Conservation (phyloP, 2,329 filamentous ascomycete genomes). For the Hymenoscyphus infarciens region DNA sequence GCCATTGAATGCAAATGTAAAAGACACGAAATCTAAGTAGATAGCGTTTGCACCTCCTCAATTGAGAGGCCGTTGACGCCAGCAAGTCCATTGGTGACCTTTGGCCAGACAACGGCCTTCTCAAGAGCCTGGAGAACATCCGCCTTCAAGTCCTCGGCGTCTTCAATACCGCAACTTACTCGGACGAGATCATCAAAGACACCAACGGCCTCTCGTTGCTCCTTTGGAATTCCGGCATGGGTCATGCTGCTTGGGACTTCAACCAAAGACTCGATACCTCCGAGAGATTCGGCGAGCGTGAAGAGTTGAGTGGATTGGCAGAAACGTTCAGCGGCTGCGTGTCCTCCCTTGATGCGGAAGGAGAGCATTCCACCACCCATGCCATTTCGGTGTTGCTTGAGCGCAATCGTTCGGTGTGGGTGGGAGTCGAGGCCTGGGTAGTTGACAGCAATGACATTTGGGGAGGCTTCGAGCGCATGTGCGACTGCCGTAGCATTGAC, state of each 20-base stretch:
- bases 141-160: slow-evolving; percentile 74
- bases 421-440: slow-evolving; percentile 91
- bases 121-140: slow-evolving; percentile 84
- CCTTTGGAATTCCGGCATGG: slow-evolving; percentile 88
- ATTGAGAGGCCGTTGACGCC: slow-evolving; percentile 6
- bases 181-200: slow-evolving; percentile 94
- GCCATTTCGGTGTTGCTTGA: slow-evolving; percentile 88
- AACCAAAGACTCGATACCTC: slow-evolving; percentile 86
- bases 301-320: slow-evolving; percentile 87
- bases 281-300: slow-evolving; percentile 87
- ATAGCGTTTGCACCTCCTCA: background rate
- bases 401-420: slow-evolving; percentile 77
- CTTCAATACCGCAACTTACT: slow-evolving; percentile 91
- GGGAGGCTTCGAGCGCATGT: slow-evolving; percentile 70
- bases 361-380: slow-evolving; percentile 97
- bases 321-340: slow-evolving; percentile 83
- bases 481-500: slow-evolving; percentile 79
- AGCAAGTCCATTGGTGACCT: slow-evolving; percentile 32
- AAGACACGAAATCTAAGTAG: slow-evolving; percentile 4
- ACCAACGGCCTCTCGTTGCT: slow-evolving; percentile 85
- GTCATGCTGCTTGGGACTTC: slow-evolving; percentile 97
- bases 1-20: slow-evolving; percentile 8
- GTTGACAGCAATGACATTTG: slow-evolving; percentile 85
- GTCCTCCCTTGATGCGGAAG: slow-evolving; percentile 87
- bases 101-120: slow-evolving; percentile 55